Conservation (phyloP, 2,329 filamentous ascomycete genomes). For the Orbilia blumenaviensis region DNA sequence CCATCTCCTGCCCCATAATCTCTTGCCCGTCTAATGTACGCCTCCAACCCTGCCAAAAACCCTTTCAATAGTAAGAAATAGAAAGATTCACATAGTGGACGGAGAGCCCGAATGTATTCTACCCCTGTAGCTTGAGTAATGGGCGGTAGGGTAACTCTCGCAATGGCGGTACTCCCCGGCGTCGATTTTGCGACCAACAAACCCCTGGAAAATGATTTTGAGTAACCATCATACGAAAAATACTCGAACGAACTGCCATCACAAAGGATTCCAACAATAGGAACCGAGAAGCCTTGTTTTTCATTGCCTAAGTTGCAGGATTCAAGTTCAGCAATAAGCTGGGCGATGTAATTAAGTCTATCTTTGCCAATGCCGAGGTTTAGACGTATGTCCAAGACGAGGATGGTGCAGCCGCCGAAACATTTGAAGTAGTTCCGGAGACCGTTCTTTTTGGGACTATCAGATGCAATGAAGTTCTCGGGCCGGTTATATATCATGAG, state of each 20-base stretch:
- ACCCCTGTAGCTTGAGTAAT: constrained; percentile 45
- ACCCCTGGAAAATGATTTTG: constrained; percentile 37
- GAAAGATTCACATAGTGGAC: constrained; percentile 45
- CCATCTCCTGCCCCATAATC: constrained; percentile 43
- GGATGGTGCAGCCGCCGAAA: constrained; percentile 51
- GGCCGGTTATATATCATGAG: constrained; percentile 51
- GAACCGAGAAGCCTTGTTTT: constrained; percentile 46
- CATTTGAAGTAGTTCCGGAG: constrained; percentile 51
- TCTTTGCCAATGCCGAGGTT: constrained; percentile 48
- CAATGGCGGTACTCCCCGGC: constrained; percentile 42
- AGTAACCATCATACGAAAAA: constrained; percentile 49
- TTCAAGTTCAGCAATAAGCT: constrained; percentile 49
- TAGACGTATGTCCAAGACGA: constrained; percentile 42
- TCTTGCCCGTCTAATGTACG: constrained; percentile 46
- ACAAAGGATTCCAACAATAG: constrained; percentile 43
- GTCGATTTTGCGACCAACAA: constrained; percentile 38
- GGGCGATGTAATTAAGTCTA: constrained; percentile 39
- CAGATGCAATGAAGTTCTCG: constrained; percentile 33
- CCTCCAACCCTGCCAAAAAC: constrained; percentile 45
- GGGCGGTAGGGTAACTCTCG: constrained; percentile 35
- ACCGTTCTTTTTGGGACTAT: constrained; percentile 28
- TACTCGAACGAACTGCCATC: constrained; percentile 49
- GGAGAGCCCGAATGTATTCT: constrained; percentile 40
- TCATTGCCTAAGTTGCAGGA: constrained; percentile 43
- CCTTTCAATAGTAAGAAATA: constrained; percentile 50